phyloP scores from a whole-genome alignment of 177 flowering plant genomes.

The Tripterygium wilfordii region DNA sequence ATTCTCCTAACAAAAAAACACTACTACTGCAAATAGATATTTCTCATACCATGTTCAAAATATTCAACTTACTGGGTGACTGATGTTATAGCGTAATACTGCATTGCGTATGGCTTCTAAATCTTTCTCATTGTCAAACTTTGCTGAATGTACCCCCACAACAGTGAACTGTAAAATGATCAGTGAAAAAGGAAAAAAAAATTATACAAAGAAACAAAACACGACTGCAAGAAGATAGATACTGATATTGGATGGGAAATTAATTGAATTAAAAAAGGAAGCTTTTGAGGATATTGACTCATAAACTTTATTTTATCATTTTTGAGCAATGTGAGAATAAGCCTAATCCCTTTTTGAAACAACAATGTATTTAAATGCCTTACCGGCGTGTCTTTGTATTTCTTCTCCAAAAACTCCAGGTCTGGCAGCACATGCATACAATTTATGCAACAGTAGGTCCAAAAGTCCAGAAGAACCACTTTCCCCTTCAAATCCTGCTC shows the following conservation, averaged over 20 bases:
- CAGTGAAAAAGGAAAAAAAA: neutral
- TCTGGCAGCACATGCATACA: constrained; percentile 98
- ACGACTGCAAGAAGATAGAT: neutral
- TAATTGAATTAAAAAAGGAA: no score
- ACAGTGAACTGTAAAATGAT: constrained; percentile 66
- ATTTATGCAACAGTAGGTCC: constrained; percentile 98
- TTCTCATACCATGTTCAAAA: neutral
- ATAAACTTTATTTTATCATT: no score
- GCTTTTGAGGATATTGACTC: no score
- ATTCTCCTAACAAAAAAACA: neutral
- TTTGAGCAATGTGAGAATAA: constrained; percentile 3
- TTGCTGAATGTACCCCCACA: constrained; percentile 97
- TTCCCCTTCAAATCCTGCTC: constrained; percentile 87
- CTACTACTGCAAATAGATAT: no score
- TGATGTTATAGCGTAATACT: constrained; percentile 77
- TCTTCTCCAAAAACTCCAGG: constrained; percentile 87
- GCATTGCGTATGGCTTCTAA: constrained; percentile 94
- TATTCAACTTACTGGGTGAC: constrained; percentile 73
- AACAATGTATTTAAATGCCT: constrained; percentile 13
- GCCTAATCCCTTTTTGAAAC: no score
- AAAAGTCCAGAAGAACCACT: constrained; percentile 92
- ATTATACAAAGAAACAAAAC: neutral
- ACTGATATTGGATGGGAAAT: neutral
- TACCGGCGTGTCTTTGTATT: constrained; percentile 83
- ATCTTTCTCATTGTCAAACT: constrained; percentile 97